Evolutionary conservation across 2,329 filamentous ascomycete genomes (phyloP), one percentile per base, ranked within the genome.

Genomic region (Didymella arachidicola): DNA sequence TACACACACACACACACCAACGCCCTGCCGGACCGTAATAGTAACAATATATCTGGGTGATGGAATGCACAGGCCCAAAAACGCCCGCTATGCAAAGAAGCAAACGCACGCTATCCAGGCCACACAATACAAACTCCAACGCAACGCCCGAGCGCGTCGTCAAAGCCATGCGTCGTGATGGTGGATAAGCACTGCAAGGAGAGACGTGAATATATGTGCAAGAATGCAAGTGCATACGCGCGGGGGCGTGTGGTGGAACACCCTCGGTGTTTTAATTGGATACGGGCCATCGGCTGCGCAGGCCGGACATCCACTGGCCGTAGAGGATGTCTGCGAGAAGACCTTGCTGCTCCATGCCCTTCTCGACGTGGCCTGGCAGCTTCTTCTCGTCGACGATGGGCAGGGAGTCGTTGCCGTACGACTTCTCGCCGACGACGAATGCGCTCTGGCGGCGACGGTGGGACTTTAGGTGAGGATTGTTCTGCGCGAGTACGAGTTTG

Each of bases 281-380:
- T 26, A 72, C 56, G 27, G 75, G 72, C 81, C 81, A 83, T 43
- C 80, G 67, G 27, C 61, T 70, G 63, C 88, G 87, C 68, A 98
- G 80, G 1, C 92, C 93, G 58, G 96, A 91, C 2, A 89, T 87
- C 95, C 95, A 99, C 42, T 94, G 86, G 16, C 89, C 87, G 78
- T 97, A 98, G 19, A 99, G 84, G 19, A 96, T 91, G 75, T 97
- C 93, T 1, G 91, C 92, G 36, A 98, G 83, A 73, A 96, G 87
- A 72, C 92, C 92, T 65, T 90, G 91, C 78, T 97, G 94, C 77
- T 97, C 93, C 91, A 97, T 94, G 2, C 93, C 94, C 1, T 87
- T 84, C 56, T 83, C 79, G 46, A 80, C 75, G 63, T 85, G 81
- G 11, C 84, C 87, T 1, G 86, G 87, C 64, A 88, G 77, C 65